Base-by-base conservation (phyloP, 2,329 filamentous ascomycete genomes). In the Ophiobolus disseminans region DNA sequence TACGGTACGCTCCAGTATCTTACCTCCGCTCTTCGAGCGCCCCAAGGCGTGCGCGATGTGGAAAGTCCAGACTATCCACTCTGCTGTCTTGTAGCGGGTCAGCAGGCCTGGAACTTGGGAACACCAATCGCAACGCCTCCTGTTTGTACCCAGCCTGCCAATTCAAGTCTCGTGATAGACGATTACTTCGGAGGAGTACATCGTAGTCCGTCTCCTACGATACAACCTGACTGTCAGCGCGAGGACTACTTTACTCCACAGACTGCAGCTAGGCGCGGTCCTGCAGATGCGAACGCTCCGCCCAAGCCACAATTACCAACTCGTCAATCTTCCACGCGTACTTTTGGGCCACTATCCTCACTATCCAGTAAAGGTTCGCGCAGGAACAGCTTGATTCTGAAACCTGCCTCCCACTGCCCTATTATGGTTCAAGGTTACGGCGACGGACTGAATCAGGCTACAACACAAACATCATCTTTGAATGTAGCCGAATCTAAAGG, bases 1-100 rank as follows among this genome's bases (percentile, higher is more conserved):
- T 93, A 93, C 62, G 81, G 85, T 14, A 80, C 85, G 3, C 81
- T 90, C 47, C 90, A 94, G 66, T 86, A 85, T n/a, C 78, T 94
- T 1, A 80, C 82, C 8, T 83, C 83, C 43, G 85, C 85, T 28
- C 86, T 84, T 1, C 75, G 81, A 25, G 76, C 82, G 0, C 86
- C 89, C 0, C 66, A 75, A 4, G 84, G 89, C 59, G 84, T 90
- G 21, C 77, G 78, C 13, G 82, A 87, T 45, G 75, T 77, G 1
- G 75, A 79, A 1, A 76, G 76, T 11, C 78, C 84, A 1, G 74
- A 78, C 0, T 93, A 93, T 56, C 77, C 79, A n/a, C 72, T 83
- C 17, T 83, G 80, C 58, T 78, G 78, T 48, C 69, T 76, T 14
- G 71, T 76, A 6, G 65, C 69, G 9, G 73, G 71, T 14, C 71